Evolutionary conservation across 176 grass and related monocot species (phyloP).

Genomic region (Triticum urartu): DNA sequence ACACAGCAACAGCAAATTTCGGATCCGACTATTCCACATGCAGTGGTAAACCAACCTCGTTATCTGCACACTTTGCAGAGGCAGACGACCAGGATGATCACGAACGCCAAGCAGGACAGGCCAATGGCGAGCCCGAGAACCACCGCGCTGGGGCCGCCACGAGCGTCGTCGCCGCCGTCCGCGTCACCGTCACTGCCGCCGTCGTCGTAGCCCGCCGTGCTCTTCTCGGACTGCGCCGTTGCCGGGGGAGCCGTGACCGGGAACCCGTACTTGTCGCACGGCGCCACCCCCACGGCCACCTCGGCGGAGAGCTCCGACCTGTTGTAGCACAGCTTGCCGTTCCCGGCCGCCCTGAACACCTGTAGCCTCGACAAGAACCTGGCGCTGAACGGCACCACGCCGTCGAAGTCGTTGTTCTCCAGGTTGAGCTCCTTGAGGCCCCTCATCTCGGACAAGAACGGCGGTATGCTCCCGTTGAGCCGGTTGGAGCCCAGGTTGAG

Average conservation of each 20-base stretch:
- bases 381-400: slow-evolving; percentile 70
- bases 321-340: slow-evolving; percentile 93
- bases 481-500: slow-evolving; percentile 85
- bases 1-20: neutral
- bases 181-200: slow-evolving; percentile 30
- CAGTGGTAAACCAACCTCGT: neutral
- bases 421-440: slow-evolving; percentile 65
- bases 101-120: slow-evolving; percentile 79
- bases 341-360: slow-evolving; percentile 71
- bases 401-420: slow-evolving; percentile 90
- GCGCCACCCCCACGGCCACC: slow-evolving; percentile 69
- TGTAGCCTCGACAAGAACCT: slow-evolving; percentile 62
- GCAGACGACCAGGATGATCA: slow-evolving; percentile 84
- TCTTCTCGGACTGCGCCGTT: slow-evolving; percentile 52
- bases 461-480: slow-evolving; percentile 83
- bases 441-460: slow-evolving; percentile 56
- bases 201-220: slow-evolving; percentile 53
- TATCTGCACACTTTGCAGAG: slow-evolving; percentile 86
- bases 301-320: slow-evolving; percentile 61
- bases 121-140: slow-evolving; percentile 96
- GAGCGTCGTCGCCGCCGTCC: slow-evolving; percentile 15
- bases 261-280: slow-evolving; percentile 84
- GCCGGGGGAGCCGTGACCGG: slow-evolving; percentile 62
- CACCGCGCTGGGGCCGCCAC: slow-evolving; percentile 58
- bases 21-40: neutral